Evolutionary conservation across 108 stramenopile genomes (phyloP), one percentile per base, ranked within the genome.

Genomic region (Cyclotella atomus): DNA sequence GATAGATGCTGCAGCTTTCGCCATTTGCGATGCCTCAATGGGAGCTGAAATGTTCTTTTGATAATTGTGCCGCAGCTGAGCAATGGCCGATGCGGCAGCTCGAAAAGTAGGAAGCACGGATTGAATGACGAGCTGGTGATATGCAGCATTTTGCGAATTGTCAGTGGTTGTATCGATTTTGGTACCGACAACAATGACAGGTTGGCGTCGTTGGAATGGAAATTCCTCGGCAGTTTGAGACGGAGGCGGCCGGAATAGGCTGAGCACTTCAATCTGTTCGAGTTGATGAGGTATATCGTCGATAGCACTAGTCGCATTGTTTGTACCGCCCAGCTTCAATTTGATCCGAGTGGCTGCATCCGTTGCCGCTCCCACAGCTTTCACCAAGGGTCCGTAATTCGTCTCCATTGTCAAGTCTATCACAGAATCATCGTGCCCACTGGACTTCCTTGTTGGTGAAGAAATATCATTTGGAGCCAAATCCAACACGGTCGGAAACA

Each of bases 31-130:
- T 44, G 67, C 67, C 60, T 73, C 45, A 25, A 73, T 69, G 2
- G 70, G 57, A 35, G 66, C 46, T 35, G 71, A 19, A 20, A 55
- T 14, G 23, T 60, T 66, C 21, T 53, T 72, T 33, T 73, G 35
- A 21, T 75, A 53, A 30, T 82, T 75, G 14, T 52, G 21, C 12
- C 65, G 64, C 33, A 82, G 45, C 54, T 82, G 81, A 35, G 53
- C 57, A 17, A 82, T 68, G 12, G 81, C 81, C 36, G 69, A 71
- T 15, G 81, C 81, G 17, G 81, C 81, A 66, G 81, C 81, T 47
- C 74, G 68, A 49, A 75, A 82, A 12, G 81, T 70, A 21, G 81
- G 81, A 0, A 82, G 55, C 17, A 71, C 34, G 0, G 41, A 49
- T 23, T 75, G 28, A 21, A 82, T 62, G 1, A 74, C 73, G 54